Base-by-base conservation (phyloP, 2,329 filamentous ascomycete genomes). In the Ophiostoma sp. region DNA sequence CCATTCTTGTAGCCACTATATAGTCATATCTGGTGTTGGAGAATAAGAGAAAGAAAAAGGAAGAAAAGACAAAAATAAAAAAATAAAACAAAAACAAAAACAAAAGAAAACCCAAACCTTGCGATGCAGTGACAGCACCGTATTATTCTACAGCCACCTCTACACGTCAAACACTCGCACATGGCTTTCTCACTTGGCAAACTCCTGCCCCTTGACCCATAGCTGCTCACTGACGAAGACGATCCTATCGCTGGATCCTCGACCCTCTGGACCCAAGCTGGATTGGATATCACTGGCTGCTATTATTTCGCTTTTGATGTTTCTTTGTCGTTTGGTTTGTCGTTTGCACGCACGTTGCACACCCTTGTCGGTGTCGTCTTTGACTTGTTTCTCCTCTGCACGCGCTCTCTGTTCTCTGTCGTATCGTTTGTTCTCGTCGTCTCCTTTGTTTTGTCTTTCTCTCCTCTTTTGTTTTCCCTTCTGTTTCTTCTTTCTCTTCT, bases 121-220 rank as follows among this genome's bases (percentile, higher is more conserved):
- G 17, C 20, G 44, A 48, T 48, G 36, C 36, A 39, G 36, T 39
- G 36, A 39, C 27, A 39, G 36, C 44, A 27, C 27, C 52, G 52
- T 57, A 20, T 20, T 48, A 48, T 48, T 48, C 44, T 48, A 48
- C 44, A 48, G 20, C 20, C 44, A 48, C 52, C 52, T n/a, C 44
- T 41, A 27, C 57, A 62, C 15, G 23, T 62, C 57, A 62, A 62
- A 62, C 57, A 62, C 57, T 57, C 57, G 15, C 57, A 62, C 52
- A 57, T 57, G 57, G 57, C 57, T 33, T 60, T 31, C 27, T 17
- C 23, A 20, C 57, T 62, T 62, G 57, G 57, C 57, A 27, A 31
- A 62, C 27, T 33, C 57, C 57, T 62, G 57, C 57, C 57, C 57
- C 57, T 57, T 62, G 57, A 31, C 57, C 57, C 57, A 62, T 62